phyloP scores from a whole-genome alignment of 768 basidiomycete species.

The Omphalotus guepiniiformis region DNA sequence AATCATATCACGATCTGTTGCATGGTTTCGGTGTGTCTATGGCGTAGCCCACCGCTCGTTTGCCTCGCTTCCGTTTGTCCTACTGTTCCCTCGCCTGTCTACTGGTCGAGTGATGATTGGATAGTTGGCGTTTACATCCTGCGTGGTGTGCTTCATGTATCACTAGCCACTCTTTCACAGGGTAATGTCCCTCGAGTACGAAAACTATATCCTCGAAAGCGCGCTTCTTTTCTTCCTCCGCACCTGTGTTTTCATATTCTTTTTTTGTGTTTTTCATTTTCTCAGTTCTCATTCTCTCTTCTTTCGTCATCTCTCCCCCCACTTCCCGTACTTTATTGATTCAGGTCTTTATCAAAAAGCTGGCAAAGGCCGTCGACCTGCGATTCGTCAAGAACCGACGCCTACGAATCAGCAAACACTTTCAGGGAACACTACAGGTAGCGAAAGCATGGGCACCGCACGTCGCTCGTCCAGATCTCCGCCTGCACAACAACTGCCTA shows the following conservation, averaged over 20 bases:
- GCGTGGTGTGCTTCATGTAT: neutral
- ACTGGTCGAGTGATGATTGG: neutral
- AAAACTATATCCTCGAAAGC: neutral
- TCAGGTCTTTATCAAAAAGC: conserved; percentile 1
- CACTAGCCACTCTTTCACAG: neutral
- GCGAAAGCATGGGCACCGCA: neutral
- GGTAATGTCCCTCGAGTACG: neutral
- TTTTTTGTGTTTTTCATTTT: neutral
- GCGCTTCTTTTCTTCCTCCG: neutral
- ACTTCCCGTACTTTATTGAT: neutral
- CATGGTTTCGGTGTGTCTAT: neutral
- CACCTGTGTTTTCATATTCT: neutral
- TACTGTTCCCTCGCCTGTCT: neutral
- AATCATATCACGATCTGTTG: neutral
- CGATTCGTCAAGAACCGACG: neutral
- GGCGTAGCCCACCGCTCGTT: neutral
- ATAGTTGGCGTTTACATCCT: neutral
- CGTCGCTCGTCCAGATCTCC: neutral
- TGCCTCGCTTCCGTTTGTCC: neutral
- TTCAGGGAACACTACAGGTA: neutral
- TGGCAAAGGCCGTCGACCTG: conserved; percentile 7
- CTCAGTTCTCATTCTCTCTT: neutral
- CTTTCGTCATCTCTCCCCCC: neutral
- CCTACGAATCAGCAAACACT: neutral
- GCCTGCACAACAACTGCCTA: neutral